Conservation (phyloP, 441 rosid species). For the Breynia disticha region DNA sequence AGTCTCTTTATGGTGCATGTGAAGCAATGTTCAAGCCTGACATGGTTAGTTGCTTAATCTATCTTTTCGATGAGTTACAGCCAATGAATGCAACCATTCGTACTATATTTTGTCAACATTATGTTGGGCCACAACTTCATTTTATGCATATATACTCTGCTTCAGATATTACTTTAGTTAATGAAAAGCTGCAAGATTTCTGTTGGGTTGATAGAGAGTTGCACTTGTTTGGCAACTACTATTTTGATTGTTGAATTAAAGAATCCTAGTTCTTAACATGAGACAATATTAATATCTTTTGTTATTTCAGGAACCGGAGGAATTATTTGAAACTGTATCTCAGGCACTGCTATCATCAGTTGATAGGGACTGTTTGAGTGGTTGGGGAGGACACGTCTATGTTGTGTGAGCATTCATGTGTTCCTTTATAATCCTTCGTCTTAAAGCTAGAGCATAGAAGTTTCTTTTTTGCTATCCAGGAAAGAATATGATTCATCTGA, state of each 20-base stretch:
- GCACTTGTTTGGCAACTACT: too few relatives aligned
- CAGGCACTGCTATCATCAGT: constrained; percentile 89
- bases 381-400: constrained; percentile 97
- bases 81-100: neutral
- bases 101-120: neutral
- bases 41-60: constrained; percentile 48
- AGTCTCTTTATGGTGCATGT: constrained; percentile 91
- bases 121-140: too few relatives aligned
- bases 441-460: neutral
- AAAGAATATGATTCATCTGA: neutral
- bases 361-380: constrained; percentile 92
- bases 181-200: neutral
- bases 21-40: constrained; percentile 89
- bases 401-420: constrained; percentile 61
- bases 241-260: too few relatives aligned
- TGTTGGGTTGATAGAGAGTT: too few relatives aligned
- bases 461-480: neutral
- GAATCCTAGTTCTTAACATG: too few relatives aligned
- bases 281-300: constrained; percentile 4
- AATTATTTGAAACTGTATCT: constrained; percentile 72
- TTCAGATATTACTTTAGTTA: neutral
- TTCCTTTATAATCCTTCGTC: neutral
- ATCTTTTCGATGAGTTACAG: neutral
- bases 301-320: constrained; percentile 71
- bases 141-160: neutral